Conservation (phyloP, 192 early-diverging fungal species). For the Gaertneriomyces sp. region DNA sequence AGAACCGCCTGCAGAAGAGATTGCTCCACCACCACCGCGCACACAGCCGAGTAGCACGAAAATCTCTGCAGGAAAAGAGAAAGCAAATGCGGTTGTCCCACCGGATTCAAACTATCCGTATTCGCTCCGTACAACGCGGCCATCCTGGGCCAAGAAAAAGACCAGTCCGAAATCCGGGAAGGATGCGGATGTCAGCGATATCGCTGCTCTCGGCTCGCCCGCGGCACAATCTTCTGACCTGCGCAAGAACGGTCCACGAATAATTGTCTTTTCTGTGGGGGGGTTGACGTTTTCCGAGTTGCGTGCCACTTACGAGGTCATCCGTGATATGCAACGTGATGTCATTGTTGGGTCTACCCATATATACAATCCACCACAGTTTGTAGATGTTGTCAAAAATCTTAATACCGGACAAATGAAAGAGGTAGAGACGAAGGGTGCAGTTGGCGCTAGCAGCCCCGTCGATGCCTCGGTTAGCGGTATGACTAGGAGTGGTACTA, state of each 20-base stretch:
- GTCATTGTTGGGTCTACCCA: conserved; percentile 76
- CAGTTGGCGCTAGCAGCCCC: not conserved
- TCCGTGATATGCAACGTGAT: conserved; percentile 59
- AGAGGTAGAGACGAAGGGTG: not conserved
- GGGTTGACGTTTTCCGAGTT: conserved; percentile 79
- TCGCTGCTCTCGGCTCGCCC: too few species aligned
- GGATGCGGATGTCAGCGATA: conserved; percentile 2
- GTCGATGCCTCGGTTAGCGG: not conserved
- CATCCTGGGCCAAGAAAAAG: conserved; percentile 42
- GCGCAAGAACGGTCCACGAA: conserved; percentile 51
- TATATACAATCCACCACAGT: conserved; percentile 64
- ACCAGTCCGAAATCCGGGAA: not conserved
- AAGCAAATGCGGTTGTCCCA: conserved; percentile 18
- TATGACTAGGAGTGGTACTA: not conserved
- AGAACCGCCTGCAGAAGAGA: conserved; percentile 44
- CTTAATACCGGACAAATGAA: conserved; percentile 50
- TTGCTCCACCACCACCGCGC: conserved; percentile 16
- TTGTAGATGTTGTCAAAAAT: conserved; percentile 62
- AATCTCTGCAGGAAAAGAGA: conserved; percentile 33
- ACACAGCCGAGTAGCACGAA: conserved; percentile 22
- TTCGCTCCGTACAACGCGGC: conserved; percentile 48
- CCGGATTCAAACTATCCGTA: conserved; percentile 38
- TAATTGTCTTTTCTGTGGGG: conserved; percentile 78
- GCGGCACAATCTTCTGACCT: conserved; percentile 24
- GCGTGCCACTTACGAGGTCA: conserved; percentile 64